A percentile compares a stretch with the other conserved stretches of the same genome.
Evolutionary conservation across 208 protist species (phyloP).

Genomic region (Leishmania guyanensis): DNA sequence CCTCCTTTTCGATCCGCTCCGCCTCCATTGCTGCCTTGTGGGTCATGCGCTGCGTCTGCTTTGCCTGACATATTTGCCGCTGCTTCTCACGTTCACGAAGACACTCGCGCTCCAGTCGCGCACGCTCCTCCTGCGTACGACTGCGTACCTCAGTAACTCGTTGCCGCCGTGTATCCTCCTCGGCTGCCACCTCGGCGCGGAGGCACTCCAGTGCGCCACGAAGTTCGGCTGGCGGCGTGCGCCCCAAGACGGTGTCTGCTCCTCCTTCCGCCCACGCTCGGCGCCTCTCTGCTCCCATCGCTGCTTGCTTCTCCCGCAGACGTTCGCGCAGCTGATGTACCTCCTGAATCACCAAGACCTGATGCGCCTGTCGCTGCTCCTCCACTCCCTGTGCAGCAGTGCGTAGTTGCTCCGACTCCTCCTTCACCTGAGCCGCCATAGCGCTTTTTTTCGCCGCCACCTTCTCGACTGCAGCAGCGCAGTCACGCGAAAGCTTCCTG

Average conservation of each 20-base stretch:
- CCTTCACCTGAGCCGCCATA: slow-evolving; percentile 39
- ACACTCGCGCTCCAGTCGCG: slow-evolving; percentile 35
- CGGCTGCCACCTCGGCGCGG: slow-evolving; percentile 19
- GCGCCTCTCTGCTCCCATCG: slow-evolving; percentile 26
- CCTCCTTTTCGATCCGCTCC: slow-evolving; percentile 36
- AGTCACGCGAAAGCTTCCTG: slow-evolving; percentile 30
- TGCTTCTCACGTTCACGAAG: slow-evolving; percentile 39
- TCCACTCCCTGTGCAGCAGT: slow-evolving; percentile 39
- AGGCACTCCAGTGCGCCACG: slow-evolving; percentile 26
- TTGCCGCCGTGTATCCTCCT: slow-evolving; percentile 35
- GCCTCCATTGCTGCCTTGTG: slow-evolving; percentile 36
- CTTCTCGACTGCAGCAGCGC: slow-evolving; percentile 35
- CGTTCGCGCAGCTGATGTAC: slow-evolving; percentile 58
- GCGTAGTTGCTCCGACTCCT: slow-evolving; percentile 42
- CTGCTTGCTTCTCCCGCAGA: slow-evolving; percentile 40
- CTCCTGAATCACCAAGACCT: slow-evolving; percentile 62
- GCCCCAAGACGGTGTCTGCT: slow-evolving; percentile 24
- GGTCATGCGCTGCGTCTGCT: slow-evolving; percentile 18
- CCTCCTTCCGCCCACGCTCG: slow-evolving; percentile 20
- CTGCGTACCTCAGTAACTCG: slow-evolving; percentile 20
- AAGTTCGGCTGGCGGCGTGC: slow-evolving; percentile 35
- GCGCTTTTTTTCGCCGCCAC: slow-evolving; percentile 25
- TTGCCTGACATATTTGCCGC: slow-evolving; percentile 32
- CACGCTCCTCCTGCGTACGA: slow-evolving; percentile 29
- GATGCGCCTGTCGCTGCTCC: slow-evolving; percentile 40